Evolutionary conservation across 1,284 basidiomycete species (phyloP).

Genomic region (Ganoderma boninense): DNA sequence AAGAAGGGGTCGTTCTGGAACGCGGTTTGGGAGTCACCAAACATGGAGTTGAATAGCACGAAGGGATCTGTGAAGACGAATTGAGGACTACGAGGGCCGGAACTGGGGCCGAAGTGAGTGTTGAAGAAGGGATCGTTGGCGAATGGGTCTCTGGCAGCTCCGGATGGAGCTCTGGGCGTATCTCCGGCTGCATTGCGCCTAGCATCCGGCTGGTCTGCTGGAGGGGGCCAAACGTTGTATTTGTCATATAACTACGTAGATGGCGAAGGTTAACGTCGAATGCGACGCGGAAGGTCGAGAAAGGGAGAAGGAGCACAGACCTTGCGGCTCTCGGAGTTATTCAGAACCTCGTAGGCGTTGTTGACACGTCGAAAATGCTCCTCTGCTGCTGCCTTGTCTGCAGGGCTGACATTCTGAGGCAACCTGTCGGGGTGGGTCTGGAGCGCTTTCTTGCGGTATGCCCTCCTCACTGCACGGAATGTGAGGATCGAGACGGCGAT

Average conservation of each 20-base stretch:
- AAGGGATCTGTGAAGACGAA: constrained; percentile 76
- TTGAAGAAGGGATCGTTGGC: constrained; percentile 45
- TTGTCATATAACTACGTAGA: constrained; percentile 67
- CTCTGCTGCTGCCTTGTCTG: constrained; percentile 51
- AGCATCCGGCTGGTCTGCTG: constrained; percentile 44
- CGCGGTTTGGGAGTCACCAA: constrained; percentile 52
- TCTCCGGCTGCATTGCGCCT: constrained; percentile 17
- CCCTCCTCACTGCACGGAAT: constrained; percentile 52
- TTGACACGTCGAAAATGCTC: constrained; percentile 59
- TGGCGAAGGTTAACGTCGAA: neutral
- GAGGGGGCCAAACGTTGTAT: constrained; percentile 77
- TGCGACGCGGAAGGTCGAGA: neutral
- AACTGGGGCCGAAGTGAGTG: constrained; percentile 28
- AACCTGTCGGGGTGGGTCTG: constrained; percentile 60
- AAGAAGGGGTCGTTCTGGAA: constrained; percentile 44
- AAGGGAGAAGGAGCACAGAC: constrained; percentile 37
- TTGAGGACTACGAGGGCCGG: constrained; percentile 33
- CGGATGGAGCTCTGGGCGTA: neutral
- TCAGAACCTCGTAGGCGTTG: constrained; percentile 61
- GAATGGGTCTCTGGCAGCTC: constrained; percentile 36
- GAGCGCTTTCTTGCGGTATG: constrained; percentile 55
- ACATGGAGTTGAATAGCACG: constrained; percentile 72
- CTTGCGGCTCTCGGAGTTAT: constrained; percentile 50
- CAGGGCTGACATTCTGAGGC: constrained; percentile 45
- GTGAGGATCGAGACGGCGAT: neutral